phyloP scores from a whole-genome alignment of 257 asterid species.

The Prunella vulgaris region DNA sequence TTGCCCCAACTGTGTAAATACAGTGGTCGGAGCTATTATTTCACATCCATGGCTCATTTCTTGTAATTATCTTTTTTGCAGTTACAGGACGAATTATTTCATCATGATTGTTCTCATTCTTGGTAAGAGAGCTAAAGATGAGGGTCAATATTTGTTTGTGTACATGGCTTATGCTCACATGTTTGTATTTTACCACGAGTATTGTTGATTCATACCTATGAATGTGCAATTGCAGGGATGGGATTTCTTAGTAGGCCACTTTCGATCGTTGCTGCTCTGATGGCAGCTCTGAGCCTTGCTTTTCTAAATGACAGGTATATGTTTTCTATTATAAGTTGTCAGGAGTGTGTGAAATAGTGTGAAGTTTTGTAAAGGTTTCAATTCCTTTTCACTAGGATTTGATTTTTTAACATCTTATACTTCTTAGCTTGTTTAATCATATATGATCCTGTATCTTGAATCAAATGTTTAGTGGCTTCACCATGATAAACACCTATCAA shows the following conservation, averaged over 20 bases:
- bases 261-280: conserved; percentile 76
- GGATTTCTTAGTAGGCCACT: conserved; percentile 80
- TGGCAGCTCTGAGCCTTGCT: conserved; percentile 83
- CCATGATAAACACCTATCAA: background rate
- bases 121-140: conserved; percentile 44
- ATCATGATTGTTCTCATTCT: conserved; percentile 70
- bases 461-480: conserved; percentile 1
- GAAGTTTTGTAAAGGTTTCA: background rate
- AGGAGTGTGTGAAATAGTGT: background rate
- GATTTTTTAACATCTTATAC: background rate
- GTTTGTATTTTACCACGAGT: background rate
- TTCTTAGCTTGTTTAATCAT: background rate
- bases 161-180: conserved; percentile 12
- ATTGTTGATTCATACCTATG: conserved; percentile 12
- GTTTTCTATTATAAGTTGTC: conserved; percentile 1
- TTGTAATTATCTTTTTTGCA: conserved; percentile 35
- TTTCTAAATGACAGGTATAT: conserved; percentile 85
- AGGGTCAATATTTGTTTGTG: background rate
- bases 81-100: conserved; percentile 95
- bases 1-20: background rate
- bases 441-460: background rate
- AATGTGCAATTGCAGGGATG: conserved; percentile 53
- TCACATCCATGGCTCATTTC: conserved; percentile 6
- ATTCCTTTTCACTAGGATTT: background rate
- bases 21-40: background rate